Conservation (phyloP, 768 basidiomycete species). For the Pleurotus salmoneostramineus region DNA sequence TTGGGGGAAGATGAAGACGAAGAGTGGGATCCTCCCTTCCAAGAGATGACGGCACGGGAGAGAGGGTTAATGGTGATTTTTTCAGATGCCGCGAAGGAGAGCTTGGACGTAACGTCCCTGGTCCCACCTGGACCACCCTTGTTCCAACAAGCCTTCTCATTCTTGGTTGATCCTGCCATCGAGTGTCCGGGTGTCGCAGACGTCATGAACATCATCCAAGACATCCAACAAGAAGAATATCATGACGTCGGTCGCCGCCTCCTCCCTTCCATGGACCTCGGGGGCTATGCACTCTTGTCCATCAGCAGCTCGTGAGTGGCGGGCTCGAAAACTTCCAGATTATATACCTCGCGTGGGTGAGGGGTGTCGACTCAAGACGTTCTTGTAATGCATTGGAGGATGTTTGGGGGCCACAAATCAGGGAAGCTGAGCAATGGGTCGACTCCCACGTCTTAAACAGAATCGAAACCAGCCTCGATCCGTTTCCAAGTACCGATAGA, state of each 20-base stretch:
- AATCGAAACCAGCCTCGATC: neutral
- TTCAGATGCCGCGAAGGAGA: conserved; percentile 10
- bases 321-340: neutral
- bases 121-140: neutral
- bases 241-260: neutral
- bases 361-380: neutral
- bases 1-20: neutral
- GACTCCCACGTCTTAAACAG: neutral
- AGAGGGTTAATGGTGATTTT: conserved; percentile 6
- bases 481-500: neutral
- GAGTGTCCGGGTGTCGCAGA: neutral
- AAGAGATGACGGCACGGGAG: conserved; percentile 9
- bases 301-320: neutral
- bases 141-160: neutral
- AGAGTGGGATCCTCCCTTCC: conserved; percentile 9
- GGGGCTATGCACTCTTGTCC: neutral
- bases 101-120: neutral
- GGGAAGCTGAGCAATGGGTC: neutral
- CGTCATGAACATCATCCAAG: neutral
- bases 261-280: neutral
- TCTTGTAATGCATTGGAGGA: neutral
- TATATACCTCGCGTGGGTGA: neutral
- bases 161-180: neutral
- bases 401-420: neutral
- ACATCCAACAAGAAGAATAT: neutral